These are phyloP conservation scores for Candida ficus DNA, from an alignment of 805 yeast species.

Conservation along the genomic window DNA sequence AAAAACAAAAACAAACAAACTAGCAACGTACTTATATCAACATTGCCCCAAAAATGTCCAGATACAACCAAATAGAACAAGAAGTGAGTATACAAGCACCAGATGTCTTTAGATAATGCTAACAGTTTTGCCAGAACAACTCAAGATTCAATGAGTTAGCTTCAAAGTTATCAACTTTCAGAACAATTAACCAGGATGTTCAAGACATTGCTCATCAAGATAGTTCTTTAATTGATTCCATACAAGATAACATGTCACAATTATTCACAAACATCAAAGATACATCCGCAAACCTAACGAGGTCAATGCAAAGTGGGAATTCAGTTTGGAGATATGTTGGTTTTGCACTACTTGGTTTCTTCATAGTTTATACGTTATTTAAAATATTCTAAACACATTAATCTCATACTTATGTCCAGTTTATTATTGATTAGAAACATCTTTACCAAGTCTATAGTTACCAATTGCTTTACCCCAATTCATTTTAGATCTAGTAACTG, in stretches of 20 bases:
- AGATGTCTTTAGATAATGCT: too few relatives aligned
- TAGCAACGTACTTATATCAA: not conserved
- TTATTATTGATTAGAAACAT: conserved; percentile 42
- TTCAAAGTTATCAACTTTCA: conserved; percentile 56
- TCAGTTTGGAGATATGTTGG: conserved; percentile 56
- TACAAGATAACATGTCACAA: conserved; percentile 47
- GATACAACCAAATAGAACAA: conserved; percentile 27
- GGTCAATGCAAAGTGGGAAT: conserved; percentile 56
- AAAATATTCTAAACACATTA: conserved; percentile 32
- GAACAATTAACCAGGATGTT: conserved; percentile 64
- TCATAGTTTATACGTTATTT: conserved; percentile 51
- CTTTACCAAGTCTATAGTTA: conserved; percentile 80
- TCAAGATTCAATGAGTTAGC: conserved; percentile 58
- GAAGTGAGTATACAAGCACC: conserved; percentile 18
- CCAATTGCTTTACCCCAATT: conserved; percentile 96
- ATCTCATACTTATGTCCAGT: not conserved
- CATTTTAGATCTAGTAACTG: conserved; percentile 85
- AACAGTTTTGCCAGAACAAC: conserved; percentile 43
- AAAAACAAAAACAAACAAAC: not conserved
- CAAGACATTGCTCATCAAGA: conserved; percentile 59
- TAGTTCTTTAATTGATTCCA: conserved; percentile 32
- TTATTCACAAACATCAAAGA: conserved; percentile 44
- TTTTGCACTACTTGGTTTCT: conserved; percentile 46
- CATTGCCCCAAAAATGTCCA: conserved; percentile 17
- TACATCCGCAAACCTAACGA: conserved; percentile 46